Percentiles rank a stretch among this genome's conserved stretches.
These are phyloP conservation scores for Nicotiana undulata DNA, from an alignment of 257 asterid genomes.

Conservation along the genomic window DNA sequence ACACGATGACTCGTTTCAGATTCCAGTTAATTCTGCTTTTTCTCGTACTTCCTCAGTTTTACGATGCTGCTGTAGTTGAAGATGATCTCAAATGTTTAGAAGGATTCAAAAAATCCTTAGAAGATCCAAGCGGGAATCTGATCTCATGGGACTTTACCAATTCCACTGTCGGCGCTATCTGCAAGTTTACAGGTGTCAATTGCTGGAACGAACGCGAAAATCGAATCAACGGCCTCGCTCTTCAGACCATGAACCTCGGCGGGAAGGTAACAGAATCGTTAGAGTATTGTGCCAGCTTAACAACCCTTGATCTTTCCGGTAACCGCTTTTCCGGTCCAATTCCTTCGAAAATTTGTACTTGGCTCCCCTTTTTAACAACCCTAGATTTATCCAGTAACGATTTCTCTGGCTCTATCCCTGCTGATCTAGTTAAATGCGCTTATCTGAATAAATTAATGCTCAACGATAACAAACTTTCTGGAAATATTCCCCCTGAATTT, in stretches of 20 bases:
- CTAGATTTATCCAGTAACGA: constrained; percentile 65
- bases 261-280: constrained; percentile 47
- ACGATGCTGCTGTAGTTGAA: constrained; percentile 20
- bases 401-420: constrained; percentile 68
- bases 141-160: constrained; percentile 54
- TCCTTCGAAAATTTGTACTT: constrained; percentile 57
- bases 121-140: constrained; percentile 39
- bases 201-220: constrained; percentile 84
- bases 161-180: constrained; percentile 42
- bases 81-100: constrained; percentile 70
- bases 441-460: constrained; percentile 50
- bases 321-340: constrained; percentile 64
- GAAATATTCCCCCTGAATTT: constrained; percentile 57
- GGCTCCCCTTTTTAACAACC: constrained; percentile 72
- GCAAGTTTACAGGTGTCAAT: constrained; percentile 51
- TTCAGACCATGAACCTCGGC: constrained; percentile 40
- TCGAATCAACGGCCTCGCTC: constrained; percentile 41
- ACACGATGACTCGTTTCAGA: background rate
- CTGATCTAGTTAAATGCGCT: constrained; percentile 52
- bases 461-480: constrained; percentile 44
- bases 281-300: constrained; percentile 54
- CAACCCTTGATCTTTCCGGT: constrained; percentile 59
- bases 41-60: background rate
- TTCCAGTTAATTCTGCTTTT: background rate
- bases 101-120: constrained; percentile 42